A percentile compares a stretch with the other conserved stretches of the same genome.
These are phyloP conservation scores for Penstemon newberryi DNA, from an alignment of 257 asterid species.

Conservation along the genomic window DNA sequence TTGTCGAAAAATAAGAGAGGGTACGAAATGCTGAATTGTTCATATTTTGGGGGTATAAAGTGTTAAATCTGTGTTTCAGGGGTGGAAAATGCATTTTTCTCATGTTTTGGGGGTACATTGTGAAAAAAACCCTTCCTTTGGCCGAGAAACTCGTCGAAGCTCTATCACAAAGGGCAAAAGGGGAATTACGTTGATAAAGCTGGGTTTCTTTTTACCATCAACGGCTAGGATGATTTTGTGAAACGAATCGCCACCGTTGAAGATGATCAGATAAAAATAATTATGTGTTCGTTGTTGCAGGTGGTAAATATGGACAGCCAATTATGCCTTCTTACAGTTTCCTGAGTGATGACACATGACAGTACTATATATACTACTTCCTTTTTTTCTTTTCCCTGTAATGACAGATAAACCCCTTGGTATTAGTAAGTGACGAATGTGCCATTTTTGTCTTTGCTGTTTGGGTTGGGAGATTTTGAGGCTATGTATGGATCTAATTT, in stretches of 20 bases:
- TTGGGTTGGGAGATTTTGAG: neutral
- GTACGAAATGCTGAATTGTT: too few relatives aligned
- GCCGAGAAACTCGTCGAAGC: conserved; percentile 27
- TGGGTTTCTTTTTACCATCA: neutral
- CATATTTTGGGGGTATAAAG: too few relatives aligned
- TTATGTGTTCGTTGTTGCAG: conserved; percentile 47
- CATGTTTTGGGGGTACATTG: too few relatives aligned
- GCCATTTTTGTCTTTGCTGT: neutral
- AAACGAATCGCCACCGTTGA: conserved; percentile 29
- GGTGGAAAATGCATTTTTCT: too few relatives aligned
- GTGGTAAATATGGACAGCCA: conserved; percentile 52
- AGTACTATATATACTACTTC: conserved; percentile 20
- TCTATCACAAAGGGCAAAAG: conserved; percentile 28
- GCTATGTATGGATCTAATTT: too few relatives aligned
- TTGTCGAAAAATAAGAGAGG: too few relatives aligned
- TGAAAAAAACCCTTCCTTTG: too few relatives aligned
- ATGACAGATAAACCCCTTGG: too few relatives aligned
- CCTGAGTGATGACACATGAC: conserved; percentile 37
- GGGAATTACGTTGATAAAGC: conserved; percentile 13
- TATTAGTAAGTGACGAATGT: conserved; percentile 5
- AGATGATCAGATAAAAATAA: conserved; percentile 35
- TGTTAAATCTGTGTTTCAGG: too few relatives aligned
- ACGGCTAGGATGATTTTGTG: conserved; percentile 31
- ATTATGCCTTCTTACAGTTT: conserved; percentile 45
- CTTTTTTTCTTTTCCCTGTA: conserved; percentile 2